Conservation (phyloP, 2,329 filamentous ascomycete species). For the Conoideocrella luteorostrata region DNA sequence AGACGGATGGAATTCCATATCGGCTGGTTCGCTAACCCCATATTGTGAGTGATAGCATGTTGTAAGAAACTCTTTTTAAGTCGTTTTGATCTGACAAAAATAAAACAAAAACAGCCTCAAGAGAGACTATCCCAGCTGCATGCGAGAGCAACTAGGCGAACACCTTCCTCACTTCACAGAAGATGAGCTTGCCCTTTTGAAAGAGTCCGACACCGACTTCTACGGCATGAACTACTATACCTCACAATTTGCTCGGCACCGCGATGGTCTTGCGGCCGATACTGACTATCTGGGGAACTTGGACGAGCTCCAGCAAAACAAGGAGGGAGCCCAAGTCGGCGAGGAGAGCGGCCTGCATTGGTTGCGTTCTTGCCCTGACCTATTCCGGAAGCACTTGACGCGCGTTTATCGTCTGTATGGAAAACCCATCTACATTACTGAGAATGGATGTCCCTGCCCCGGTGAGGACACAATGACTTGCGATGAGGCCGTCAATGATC, state of each 20-base stretch:
- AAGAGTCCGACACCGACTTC: slow-evolving; percentile 22
- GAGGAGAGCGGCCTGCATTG: slow-evolving; percentile 26
- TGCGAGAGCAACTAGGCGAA: slow-evolving; percentile 26
- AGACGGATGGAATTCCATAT: slow-evolving; percentile 31
- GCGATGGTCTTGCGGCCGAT: slow-evolving; percentile 14
- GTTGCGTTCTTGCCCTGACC: slow-evolving; percentile 23
- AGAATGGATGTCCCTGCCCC: slow-evolving; percentile 30
- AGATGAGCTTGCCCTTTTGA: slow-evolving; percentile 19
- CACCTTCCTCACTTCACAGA: slow-evolving; percentile 24
- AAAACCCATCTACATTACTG: slow-evolving; percentile 23
- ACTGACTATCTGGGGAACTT: slow-evolving; percentile 29
- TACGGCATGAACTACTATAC: slow-evolving; percentile 38
- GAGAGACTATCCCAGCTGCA: slow-evolving; percentile 28
- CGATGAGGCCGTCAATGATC: slow-evolving; percentile 25
- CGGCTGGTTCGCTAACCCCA: slow-evolving; percentile 33
- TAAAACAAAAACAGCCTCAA: slow-evolving; percentile 13
- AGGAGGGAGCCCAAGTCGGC: slow-evolving; percentile 22
- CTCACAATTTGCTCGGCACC: slow-evolving; percentile 26
- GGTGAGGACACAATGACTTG: slow-evolving; percentile 26
- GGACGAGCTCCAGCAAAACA: slow-evolving; percentile 24
- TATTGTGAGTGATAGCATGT: slow-evolving; percentile 22
- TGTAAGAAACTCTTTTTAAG: too few species aligned
- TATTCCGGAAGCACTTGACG: slow-evolving; percentile 24
- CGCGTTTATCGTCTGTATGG: slow-evolving; percentile 19
- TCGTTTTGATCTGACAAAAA: too few species aligned